These are phyloP conservation scores for Omphalotus olearius DNA, from an alignment of 1,284 basidiomycete genomes.

Conservation along the genomic window DNA sequence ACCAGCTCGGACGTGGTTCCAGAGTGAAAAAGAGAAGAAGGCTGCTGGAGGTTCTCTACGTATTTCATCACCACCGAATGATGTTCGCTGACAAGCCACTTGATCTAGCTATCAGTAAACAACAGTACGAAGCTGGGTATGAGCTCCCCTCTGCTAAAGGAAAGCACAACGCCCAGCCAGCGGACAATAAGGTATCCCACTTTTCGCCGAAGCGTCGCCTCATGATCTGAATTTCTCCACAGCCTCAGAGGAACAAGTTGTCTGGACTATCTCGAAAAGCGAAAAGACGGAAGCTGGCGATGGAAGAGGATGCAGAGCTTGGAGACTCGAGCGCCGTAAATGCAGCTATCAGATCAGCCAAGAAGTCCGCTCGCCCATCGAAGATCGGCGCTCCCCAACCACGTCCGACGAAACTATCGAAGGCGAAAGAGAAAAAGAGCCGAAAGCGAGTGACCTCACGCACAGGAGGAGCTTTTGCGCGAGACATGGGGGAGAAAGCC, in stretches of 20 bases:
- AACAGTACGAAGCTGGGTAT: conserved; percentile 61
- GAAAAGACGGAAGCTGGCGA: conserved; percentile 83
- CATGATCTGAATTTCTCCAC: conserved; percentile 11
- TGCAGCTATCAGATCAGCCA: conserved; percentile 81
- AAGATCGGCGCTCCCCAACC: conserved; percentile 33
- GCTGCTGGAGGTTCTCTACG: conserved; percentile 63
- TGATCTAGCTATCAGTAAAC: conserved; percentile 63
- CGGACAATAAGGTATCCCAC: conserved; percentile 34
- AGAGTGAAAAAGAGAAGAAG: conserved; percentile 81
- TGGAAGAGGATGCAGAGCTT: conserved; percentile 70
- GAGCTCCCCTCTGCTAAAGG: conserved; percentile 25
- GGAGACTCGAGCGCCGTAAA: conserved; percentile 53
- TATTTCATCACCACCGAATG: not conserved
- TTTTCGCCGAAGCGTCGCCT: not conserved
- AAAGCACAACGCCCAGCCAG: conserved; percentile 25
- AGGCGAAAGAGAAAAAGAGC: conserved; percentile 21
- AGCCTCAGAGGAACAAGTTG: conserved; percentile 82
- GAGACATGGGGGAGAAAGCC: conserved; percentile 34
- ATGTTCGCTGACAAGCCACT: conserved; percentile 1
- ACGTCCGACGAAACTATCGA: conserved; percentile 17
- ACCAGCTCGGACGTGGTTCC: conserved; percentile 98
- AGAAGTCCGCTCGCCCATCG: conserved; percentile 65
- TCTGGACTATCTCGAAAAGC: conserved; percentile 80
- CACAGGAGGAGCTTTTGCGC: conserved; percentile 32
- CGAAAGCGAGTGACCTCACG: conserved; percentile 21